Base-by-base conservation (phyloP, 108 stramenopile species). In the Skeletonema marinoi region DNA sequence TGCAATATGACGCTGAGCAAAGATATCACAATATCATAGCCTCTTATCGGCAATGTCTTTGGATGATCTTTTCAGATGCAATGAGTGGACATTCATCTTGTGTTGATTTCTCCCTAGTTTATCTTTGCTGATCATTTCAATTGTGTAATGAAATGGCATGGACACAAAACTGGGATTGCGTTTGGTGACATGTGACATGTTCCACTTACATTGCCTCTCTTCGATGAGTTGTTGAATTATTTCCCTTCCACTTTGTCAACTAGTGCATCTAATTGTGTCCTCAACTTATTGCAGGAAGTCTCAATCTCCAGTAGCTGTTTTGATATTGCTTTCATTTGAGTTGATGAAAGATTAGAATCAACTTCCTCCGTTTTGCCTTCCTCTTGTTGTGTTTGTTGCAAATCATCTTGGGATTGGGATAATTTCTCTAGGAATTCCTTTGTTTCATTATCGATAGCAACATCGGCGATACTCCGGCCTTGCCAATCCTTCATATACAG, bases 401-500 rank as follows among this genome's bases (percentile, higher is more conserved):
- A 4, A 33, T 31, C 44, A 42, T 14, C 33, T 41, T 65, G 32
- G 1, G 46, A 13, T 41, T 65, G 32, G 1, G 46, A 13, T 7
- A 33, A 17, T 66, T 39, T 8, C 17, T 74, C 67, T 41, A 77
- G 44, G 41, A 62, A 70, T 31, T 42, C 70, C 32, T 71, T 77
- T 21, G 70, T 61, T 1, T 77, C 69, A 32, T 64, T 32, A 36
- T 62, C 51, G 29, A 70, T 46, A 17, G 70, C 69, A 60, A 71
- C 44, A 35, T 77, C 75, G 19, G 19, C 36, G 3, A 54, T 42
- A 21, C 44, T 77, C 16, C 70, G 66, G 1, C 75, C 75, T 32
- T 71, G 66, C 75, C n/a, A 77, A 71, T 77, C 75, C 10, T 70
- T 77, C 36, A 61, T 42, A 3, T 48, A 19, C 31, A 77, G 17